Base-by-base conservation (phyloP, 352 stramenopile species). In the Pythium aristosporum region DNA sequence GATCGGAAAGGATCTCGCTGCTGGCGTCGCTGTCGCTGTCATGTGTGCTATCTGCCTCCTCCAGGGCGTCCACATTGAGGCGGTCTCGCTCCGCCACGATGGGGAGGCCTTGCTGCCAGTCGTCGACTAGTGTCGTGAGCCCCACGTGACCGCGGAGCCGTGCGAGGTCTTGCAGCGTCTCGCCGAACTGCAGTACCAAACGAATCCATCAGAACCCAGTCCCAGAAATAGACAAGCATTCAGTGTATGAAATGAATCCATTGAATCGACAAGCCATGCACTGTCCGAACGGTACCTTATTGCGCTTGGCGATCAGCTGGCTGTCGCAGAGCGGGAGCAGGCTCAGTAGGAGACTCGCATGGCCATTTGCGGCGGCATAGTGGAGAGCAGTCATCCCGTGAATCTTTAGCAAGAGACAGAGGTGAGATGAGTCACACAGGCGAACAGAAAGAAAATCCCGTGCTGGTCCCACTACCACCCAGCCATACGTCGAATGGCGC, bases 321-420 rank as follows among this genome's bases (percentile, higher is more conserved):
- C 58, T 44, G 42, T 90, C 80, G 48, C 82, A 85, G 11, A 87
- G 65, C 54, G 90, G 80, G 6, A 89, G 68, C 55, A 90, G 76
- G 52, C 85, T 88, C 48, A 78, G 72, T 13, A 90, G 65, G 15
- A 92, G 71, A 59, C 85, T 92, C n/a, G 74, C 62, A 18, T 69
- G 85, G 12, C 80, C 81, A 20, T 71, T 75, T 16, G 69, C 65
- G 46, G 82, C 80, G 0, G 82, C 78, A 55, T 92, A 91, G 48
- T 94, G 82, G 46, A 89, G 62, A 16, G 74, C 76, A 6, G 80
- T 92, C 81, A 88, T 87, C 3, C 81, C 82, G 71, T 92, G 82
- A 2, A 72, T 71, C 82, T 91, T 39, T 55, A 50, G 44, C n/a
- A 50, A 34, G 5, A 30, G 46, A n/a, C 20, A 8, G 25, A 21